Percentiles rank a stretch among this genome's conserved stretches.
These are phyloP conservation scores for Chlorella sp. DNA, from an alignment of 139 green algal genomes.

Conservation along the genomic window DNA sequence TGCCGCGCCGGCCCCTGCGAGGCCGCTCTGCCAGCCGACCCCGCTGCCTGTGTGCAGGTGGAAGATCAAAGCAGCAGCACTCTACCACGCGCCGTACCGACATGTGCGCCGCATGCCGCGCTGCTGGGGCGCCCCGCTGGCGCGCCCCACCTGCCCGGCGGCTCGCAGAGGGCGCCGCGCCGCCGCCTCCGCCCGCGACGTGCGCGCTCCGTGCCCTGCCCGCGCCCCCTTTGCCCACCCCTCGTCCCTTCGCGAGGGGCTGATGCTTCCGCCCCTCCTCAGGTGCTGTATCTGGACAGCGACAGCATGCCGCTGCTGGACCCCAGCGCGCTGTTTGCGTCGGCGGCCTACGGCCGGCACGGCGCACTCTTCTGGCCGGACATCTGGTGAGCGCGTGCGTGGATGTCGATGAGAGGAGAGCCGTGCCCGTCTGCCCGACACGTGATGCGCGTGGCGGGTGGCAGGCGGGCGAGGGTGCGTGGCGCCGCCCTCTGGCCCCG, in stretches of 20 bases:
- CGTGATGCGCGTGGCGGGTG: too few species aligned
- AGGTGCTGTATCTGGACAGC: slow-evolving; percentile 43
- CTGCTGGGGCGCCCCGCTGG: not conserved
- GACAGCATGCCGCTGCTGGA: slow-evolving; percentile 33
- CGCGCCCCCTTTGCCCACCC: not conserved
- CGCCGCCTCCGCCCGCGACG: not conserved
- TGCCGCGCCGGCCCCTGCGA: not conserved
- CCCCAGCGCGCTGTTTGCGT: slow-evolving; percentile 35
- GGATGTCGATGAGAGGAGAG: not conserved
- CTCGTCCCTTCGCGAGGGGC: too few species aligned
- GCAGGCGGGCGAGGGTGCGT: too few species aligned
- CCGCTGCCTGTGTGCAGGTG: slow-evolving; percentile 10
- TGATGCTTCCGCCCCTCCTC: not conserved
- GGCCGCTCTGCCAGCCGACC: not conserved
- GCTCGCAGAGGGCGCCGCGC: too few species aligned
- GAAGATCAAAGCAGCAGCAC: slow-evolving; percentile 34
- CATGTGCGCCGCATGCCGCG: not conserved
- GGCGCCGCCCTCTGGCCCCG: too few species aligned
- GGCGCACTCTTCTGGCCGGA: slow-evolving; percentile 52
- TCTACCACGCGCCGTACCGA: slow-evolving; percentile 26
- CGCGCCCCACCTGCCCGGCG: not conserved
- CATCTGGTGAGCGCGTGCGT: slow-evolving; percentile 25
- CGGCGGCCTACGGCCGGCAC: slow-evolving; percentile 1
- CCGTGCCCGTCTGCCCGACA: not conserved
- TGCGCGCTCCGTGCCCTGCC: not conserved